Conservation (phyloP, 2,329 filamentous ascomycete species). For the Fusarium clavum region DNA sequence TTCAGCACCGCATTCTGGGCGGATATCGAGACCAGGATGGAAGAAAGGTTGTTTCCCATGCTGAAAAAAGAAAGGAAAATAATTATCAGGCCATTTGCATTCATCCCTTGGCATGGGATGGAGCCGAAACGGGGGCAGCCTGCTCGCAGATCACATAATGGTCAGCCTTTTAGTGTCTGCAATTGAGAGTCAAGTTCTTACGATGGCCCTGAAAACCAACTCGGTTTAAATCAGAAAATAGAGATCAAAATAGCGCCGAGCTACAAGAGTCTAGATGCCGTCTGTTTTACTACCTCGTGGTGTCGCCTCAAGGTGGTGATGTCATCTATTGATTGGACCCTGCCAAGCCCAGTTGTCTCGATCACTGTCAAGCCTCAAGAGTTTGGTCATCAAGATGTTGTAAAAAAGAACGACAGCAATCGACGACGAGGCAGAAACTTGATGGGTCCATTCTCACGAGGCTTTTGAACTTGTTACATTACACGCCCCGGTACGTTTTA, state of each 20-base stretch:
- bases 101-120: not conserved
- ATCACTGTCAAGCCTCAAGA: constrained; percentile 16
- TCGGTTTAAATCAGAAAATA: not conserved
- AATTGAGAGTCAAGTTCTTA: not conserved
- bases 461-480: not conserved
- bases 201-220: not conserved
- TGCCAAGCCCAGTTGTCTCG: constrained; percentile 10
- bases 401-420: not conserved
- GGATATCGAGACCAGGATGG: constrained; percentile 29
- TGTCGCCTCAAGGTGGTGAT: constrained; percentile 15
- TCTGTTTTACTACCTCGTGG: not conserved
- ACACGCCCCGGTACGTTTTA: constrained; percentile 11
- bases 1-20: constrained; percentile 24
- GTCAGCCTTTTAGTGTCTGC: not conserved
- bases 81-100: constrained; percentile 26
- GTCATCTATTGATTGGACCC: constrained; percentile 35
- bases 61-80: constrained; percentile 9
- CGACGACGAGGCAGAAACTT: not conserved
- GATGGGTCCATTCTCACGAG: not conserved
- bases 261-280: not conserved
- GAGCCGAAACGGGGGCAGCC: constrained; percentile 22
- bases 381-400: constrained; percentile 1
- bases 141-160: constrained; percentile 37
- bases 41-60: constrained; percentile 14
- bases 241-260: not conserved